phyloP scores from a whole-genome alignment of 495 filamentous ascomycete species.

The Trichoderma virens region DNA sequence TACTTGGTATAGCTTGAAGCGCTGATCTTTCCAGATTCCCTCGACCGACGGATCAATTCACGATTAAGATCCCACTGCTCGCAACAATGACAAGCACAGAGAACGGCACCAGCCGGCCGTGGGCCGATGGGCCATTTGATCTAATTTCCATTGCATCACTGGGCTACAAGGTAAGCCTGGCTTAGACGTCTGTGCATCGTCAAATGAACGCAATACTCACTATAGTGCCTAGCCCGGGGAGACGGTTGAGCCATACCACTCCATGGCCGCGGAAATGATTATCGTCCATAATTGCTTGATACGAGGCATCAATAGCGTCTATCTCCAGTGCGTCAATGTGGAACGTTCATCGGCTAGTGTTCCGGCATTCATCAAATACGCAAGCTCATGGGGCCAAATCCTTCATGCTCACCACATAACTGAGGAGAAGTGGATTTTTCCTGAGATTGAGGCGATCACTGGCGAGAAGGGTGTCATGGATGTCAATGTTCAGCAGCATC shows the following conservation, averaged over 20 bases:
- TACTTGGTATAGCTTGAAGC: neutral
- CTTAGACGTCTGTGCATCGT: neutral
- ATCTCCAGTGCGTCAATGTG: conserved; percentile 35
- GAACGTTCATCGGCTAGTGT: conserved; percentile 16
- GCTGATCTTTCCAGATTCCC: neutral
- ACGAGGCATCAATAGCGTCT: conserved; percentile 37
- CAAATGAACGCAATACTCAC: neutral
- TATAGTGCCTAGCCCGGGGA: conserved; percentile 2
- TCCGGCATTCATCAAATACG: conserved; percentile 28
- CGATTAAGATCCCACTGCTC: neutral
- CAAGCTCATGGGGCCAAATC: conserved; percentile 16
- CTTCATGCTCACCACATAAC: conserved; percentile 21
- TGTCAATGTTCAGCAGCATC: conserved; percentile 25
- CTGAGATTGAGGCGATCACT: conserved; percentile 18
- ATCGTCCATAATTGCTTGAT: conserved; percentile 37
- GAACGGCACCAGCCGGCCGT: neutral
- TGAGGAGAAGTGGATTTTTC: conserved; percentile 24
- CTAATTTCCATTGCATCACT: conserved; percentile 1
- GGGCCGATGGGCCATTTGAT: conserved; percentile 13
- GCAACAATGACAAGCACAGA: neutral
- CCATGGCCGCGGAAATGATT: conserved; percentile 31
- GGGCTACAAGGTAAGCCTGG: conserved; percentile 2
- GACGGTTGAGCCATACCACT: neutral
- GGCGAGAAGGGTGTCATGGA: conserved; percentile 19
- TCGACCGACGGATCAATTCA: neutral